Evolutionary conservation across 2,329 filamentous ascomycete genomes (phyloP).

Genomic region (Colletotrichum spaethianum): DNA sequence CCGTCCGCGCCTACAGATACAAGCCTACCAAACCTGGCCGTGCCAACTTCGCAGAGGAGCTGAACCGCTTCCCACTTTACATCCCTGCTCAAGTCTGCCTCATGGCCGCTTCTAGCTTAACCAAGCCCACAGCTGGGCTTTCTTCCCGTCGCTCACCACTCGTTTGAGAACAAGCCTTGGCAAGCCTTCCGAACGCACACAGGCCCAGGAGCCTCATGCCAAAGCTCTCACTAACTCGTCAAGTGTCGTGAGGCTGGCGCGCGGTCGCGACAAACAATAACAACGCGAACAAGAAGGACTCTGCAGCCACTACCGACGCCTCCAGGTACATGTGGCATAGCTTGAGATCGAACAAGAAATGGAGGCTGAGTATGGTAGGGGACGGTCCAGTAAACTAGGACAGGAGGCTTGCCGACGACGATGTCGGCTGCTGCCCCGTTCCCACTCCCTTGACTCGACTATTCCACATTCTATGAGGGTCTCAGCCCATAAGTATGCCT

Average conservation of each 20-base stretch:
- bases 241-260: conserved; percentile 6
- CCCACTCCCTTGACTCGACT: conserved; percentile 30
- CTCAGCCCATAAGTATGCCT: conserved; percentile 31
- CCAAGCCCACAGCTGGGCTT: conserved; percentile 21
- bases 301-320: conserved; percentile 8
- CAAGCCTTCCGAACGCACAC: not conserved
- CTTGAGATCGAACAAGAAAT: not conserved
- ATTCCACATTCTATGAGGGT: not conserved
- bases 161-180: conserved; percentile 3
- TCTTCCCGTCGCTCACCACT: not conserved
- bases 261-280: not conserved
- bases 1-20: not conserved
- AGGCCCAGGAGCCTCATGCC: conserved; percentile 8
- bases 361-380: not conserved
- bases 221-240: not conserved
- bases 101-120: conserved; percentile 25
- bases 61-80: conserved; percentile 4
- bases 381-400: not conserved
- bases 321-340: conserved; percentile 1
- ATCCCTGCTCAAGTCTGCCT: not conserved
- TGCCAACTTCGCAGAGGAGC: conserved; percentile 31
- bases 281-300: not conserved
- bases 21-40: conserved; percentile 14
- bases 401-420: not conserved
- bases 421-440: not conserved